phyloP scores from a whole-genome alignment of 2,329 filamentous ascomycete genomes.

The Calonectria crousiana region DNA sequence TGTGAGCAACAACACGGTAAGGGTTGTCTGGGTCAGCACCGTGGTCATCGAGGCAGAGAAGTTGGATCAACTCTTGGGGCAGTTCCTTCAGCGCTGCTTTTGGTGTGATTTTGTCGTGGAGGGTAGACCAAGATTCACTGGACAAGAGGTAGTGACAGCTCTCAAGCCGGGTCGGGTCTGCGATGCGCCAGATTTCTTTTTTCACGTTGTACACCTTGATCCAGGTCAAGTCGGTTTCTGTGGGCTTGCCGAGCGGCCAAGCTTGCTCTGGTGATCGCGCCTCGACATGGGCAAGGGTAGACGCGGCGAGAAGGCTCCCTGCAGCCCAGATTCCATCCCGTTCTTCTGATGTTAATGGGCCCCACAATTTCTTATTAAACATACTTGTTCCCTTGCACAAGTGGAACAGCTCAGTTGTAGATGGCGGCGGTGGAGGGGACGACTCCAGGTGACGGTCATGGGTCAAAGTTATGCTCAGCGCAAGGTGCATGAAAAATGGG shows the following conservation, averaged over 20 bases:
- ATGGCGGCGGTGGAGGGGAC: background rate
- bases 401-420: background rate
- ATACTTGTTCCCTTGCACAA: background rate
- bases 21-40: background rate
- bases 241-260: background rate
- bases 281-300: background rate
- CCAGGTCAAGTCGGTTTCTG: background rate
- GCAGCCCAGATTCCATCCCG: slow-evolving; percentile 1
- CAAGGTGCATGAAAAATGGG: background rate
- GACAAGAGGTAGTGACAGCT: background rate
- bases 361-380: background rate
- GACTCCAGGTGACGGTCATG: slow-evolving; percentile 1
- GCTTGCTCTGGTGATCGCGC: background rate
- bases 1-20: background rate
- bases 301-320: background rate
- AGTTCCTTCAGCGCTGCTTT: background rate
- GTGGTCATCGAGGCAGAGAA: background rate
- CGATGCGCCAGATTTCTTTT: slow-evolving; percentile 3
- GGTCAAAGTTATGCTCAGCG: background rate
- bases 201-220: background rate
- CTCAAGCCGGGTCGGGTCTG: background rate
- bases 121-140: background rate
- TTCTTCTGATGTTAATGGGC: background rate
- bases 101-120: background rate
- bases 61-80: background rate